These are phyloP conservation scores for Botryosphaeria dothidea DNA, from an alignment of 2,329 filamentous ascomycete species.

Conservation along the genomic window DNA sequence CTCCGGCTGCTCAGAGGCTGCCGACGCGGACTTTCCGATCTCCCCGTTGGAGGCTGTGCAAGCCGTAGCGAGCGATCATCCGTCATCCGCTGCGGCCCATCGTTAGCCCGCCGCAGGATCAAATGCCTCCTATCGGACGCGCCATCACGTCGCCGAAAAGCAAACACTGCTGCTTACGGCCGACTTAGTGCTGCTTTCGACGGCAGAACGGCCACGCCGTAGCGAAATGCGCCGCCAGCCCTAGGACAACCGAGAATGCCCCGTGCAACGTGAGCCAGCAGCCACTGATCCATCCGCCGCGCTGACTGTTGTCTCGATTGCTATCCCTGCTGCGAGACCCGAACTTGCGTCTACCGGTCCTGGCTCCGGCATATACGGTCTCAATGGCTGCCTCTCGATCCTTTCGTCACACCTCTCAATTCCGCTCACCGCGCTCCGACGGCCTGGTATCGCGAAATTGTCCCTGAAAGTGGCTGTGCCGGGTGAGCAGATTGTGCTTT, in stretches of 20 bases:
- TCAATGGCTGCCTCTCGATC: neutral
- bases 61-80: slow-evolving; percentile 12
- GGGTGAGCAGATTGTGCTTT: neutral
- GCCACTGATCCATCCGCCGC: too few relatives aligned
- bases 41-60: neutral
- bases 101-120: neutral
- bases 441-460: neutral
- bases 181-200: neutral
- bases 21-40: neutral
- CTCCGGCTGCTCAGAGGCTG: neutral
- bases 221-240: neutral
- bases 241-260: neutral
- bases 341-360: neutral
- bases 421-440: neutral
- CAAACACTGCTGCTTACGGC: neutral
- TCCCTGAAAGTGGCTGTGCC: neutral
- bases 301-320: neutral
- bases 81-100: neutral
- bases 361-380: neutral
- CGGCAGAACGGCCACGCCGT: neutral
- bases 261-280: neutral
- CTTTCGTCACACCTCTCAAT: neutral
- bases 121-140: neutral
- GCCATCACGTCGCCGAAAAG: neutral
- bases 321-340: neutral